Conservation (phyloP, 73 alveolate genomes). For the Effrenium voratum region DNA sequence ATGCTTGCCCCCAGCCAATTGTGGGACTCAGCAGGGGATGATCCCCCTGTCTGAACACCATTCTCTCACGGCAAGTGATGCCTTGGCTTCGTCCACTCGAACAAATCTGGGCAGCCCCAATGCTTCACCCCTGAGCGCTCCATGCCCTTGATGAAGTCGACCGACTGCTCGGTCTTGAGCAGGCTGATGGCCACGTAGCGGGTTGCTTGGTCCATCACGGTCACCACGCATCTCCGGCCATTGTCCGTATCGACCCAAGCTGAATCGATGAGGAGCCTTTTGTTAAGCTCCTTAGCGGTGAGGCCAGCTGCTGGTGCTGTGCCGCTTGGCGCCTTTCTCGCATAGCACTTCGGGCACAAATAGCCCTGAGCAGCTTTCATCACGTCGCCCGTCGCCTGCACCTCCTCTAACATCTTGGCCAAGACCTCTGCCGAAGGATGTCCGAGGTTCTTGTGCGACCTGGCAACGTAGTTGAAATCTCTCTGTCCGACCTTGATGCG, state of each 20-base stretch:
- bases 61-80: not conserved
- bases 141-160: slow-evolving; percentile 11
- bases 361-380: not conserved
- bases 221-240: not conserved
- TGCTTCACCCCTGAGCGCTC: slow-evolving; percentile 29
- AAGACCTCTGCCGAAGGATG: not conserved
- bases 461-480: not conserved
- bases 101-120: not conserved
- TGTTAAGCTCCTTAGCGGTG: not conserved
- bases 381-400: not conserved
- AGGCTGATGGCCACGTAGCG: not conserved
- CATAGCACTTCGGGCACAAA: slow-evolving; percentile 1
- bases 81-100: not conserved
- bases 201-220: slow-evolving; percentile 34
- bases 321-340: not conserved
- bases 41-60: not conserved
- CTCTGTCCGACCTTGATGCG: not conserved
- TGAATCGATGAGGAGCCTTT: not conserved
- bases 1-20: slow-evolving; percentile 5
- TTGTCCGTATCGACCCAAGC: not conserved
- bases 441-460: slow-evolving; percentile 21
- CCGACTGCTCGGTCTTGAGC: not conserved
- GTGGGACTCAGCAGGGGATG: slow-evolving; percentile 18
- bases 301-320: not conserved
- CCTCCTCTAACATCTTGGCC: not conserved